These are phyloP conservation scores for Eutrema salsugineum DNA, from an alignment of 441 rosid species.

Conservation along the genomic window DNA sequence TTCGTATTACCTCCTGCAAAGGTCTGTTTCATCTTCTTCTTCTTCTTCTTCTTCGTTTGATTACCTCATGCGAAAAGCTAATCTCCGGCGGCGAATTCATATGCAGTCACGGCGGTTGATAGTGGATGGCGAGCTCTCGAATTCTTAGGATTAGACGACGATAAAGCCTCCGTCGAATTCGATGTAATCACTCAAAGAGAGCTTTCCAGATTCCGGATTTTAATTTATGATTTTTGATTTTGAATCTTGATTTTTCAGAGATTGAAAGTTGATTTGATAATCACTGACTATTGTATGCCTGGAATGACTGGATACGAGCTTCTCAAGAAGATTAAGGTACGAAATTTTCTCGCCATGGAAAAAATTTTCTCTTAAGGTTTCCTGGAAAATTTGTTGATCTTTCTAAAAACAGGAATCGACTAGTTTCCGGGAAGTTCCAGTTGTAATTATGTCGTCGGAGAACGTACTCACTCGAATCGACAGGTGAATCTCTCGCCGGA, in stretches of 20 bases:
- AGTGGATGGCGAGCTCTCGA: constrained; percentile 86
- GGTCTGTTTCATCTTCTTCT: constrained; percentile 34
- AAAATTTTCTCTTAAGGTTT: not conserved
- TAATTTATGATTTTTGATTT: constrained; percentile 1
- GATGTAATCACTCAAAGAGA: constrained; percentile 34
- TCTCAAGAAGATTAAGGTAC: constrained; percentile 87
- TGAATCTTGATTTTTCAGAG: constrained; percentile 32
- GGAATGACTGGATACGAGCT: constrained; percentile 95
- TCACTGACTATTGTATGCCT: constrained; percentile 96
- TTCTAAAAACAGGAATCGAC: constrained; percentile 66
- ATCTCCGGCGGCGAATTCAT: constrained; percentile 23
- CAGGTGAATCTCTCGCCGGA: constrained; percentile 40
- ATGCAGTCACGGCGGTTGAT: constrained; percentile 71
- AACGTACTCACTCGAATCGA: constrained; percentile 73
- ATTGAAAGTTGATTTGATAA: constrained; percentile 80
- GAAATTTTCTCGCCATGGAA: not conserved
- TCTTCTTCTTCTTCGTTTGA: not conserved
- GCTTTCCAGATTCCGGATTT: not conserved
- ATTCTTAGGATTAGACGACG: constrained; percentile 65
- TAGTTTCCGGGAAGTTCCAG: constrained; percentile 68
- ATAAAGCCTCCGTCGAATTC: constrained; percentile 37
- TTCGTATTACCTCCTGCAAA: constrained; percentile 73
- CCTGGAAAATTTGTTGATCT: not conserved
- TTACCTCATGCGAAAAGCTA: too few species aligned
- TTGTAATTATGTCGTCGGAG: constrained; percentile 94